Percentiles rank a stretch among this genome's conserved stretches.
These are phyloP conservation scores for Aspergillus niger DNA, from an alignment of 2,329 filamentous ascomycete species.

Conservation along the genomic window DNA sequence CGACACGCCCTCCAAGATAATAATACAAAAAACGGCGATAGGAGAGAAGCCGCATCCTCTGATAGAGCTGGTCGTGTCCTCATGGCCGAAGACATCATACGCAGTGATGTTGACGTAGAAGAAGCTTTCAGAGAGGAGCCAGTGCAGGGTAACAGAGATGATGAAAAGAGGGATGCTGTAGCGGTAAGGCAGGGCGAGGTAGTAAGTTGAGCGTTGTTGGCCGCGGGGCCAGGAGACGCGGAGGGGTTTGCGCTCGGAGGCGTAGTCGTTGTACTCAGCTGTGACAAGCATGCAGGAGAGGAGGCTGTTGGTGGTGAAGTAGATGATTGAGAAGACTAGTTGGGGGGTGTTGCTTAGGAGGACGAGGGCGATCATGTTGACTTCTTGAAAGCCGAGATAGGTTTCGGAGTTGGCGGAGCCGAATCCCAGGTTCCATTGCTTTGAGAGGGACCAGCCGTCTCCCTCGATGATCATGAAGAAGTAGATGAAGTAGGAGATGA, in stretches of 20 bases:
- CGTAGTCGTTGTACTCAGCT: conserved; percentile 51
- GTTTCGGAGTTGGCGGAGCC: not conserved
- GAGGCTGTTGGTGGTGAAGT: conserved; percentile 37
- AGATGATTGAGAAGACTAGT: conserved; percentile 35
- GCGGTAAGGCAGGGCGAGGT: conserved; percentile 45
- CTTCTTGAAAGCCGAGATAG: not conserved
- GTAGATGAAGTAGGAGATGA: not conserved
- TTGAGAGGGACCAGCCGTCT: not conserved
- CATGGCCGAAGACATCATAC: conserved; percentile 17
- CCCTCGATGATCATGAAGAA: too few relatives aligned
- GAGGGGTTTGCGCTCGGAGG: conserved; percentile 37
- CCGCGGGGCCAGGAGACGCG: conserved; percentile 44
- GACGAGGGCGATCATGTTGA: not conserved
- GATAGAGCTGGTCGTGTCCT: not conserved
- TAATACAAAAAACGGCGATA: conserved; percentile 9
- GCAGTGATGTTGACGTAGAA: conserved; percentile 41
- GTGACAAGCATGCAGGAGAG: conserved; percentile 50
- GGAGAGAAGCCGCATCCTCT: conserved; percentile 10
- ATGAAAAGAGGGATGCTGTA: conserved; percentile 32
- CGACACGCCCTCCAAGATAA: conserved; percentile 1
- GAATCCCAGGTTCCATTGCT: not conserved
- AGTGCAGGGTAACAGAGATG: conserved; percentile 44
- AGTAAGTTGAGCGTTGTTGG: conserved; percentile 46
- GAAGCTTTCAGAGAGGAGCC: conserved; percentile 50
- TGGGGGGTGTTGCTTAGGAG: conserved; percentile 36